Evolutionary conservation across 129 eudicot species (phyloP).

Genomic region (Gnaphalium uliginosum): DNA sequence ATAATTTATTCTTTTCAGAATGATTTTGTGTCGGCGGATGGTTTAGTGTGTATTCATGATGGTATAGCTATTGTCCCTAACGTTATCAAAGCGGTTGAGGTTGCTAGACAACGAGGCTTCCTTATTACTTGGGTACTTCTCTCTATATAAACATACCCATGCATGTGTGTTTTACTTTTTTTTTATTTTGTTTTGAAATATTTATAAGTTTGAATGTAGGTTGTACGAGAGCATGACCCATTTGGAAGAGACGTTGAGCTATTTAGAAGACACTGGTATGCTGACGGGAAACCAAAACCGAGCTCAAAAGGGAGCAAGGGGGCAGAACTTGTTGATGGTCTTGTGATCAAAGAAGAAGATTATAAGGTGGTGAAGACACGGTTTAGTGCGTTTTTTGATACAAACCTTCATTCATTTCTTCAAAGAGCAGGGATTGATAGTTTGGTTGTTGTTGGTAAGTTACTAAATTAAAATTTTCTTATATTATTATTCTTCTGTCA

Average conservation of each 20-base stretch:
- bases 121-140: conserved; percentile 70
- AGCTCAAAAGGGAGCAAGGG: conserved; percentile 82
- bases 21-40: conserved; percentile 66
- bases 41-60: conserved; percentile 56
- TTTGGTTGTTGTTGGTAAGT: conserved; percentile 66
- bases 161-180: too few species aligned
- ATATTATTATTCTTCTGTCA: background rate
- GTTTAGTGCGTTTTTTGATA: conserved; percentile 87
- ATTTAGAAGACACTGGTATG: conserved; percentile 73
- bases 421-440: conserved; percentile 59
- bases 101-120: conserved; percentile 67
- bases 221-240: conserved; percentile 98
- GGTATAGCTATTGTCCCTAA: conserved; percentile 74
- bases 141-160: background rate
- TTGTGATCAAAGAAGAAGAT: conserved; percentile 66
- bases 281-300: conserved; percentile 63
- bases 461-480: too few species aligned
- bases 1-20: conserved; percentile 43
- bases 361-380: conserved; percentile 93
- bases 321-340: conserved; percentile 76
- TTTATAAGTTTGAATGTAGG: conserved; percentile 42
- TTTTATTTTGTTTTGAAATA: background rate
- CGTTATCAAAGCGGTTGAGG: conserved; percentile 75
- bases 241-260: conserved; percentile 93
- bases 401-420: conserved; percentile 80